These are phyloP conservation scores for Dendrobium huoshanense DNA, from an alignment of 106 monocot species.

Conservation along the genomic window DNA sequence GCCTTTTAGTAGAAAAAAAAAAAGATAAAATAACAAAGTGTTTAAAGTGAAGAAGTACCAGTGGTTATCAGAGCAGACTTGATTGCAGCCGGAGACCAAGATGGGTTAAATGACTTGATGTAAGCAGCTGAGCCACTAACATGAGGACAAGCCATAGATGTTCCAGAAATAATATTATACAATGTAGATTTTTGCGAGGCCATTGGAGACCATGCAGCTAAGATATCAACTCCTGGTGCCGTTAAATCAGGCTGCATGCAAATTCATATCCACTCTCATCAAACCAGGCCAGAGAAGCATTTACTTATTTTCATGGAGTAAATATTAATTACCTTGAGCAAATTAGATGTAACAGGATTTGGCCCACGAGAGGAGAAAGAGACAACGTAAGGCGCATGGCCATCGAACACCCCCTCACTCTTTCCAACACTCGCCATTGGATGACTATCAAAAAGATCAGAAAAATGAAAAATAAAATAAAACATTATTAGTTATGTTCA, in stretches of 20 bases:
- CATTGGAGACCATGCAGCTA: conserved; percentile 12
- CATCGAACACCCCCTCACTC: conserved; percentile 10
- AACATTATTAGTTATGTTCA: no score
- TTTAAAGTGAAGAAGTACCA: conserved; percentile 15
- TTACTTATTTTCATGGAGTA: background rate
- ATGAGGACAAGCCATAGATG: conserved; percentile 45
- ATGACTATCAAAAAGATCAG: conserved; percentile 1
- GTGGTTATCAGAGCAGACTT: conserved; percentile 44
- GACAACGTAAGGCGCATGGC: conserved; percentile 12
- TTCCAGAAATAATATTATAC: conserved; percentile 32
- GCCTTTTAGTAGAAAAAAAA: no score
- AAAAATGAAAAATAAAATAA: background rate
- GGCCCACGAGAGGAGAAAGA: conserved; percentile 32
- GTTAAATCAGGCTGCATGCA: background rate
- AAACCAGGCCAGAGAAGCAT: background rate
- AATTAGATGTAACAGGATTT: conserved; percentile 8
- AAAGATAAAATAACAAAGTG: no score
- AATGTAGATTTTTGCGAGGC: background rate
- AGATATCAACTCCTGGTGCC: background rate
- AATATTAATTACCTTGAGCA: conserved; percentile 27
- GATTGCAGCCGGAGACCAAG: conserved; percentile 27
- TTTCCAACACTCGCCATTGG: conserved; percentile 26
- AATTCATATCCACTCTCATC: no score
- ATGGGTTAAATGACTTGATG: conserved; percentile 30
- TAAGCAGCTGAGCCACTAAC: conserved; percentile 22